These are phyloP conservation scores for Coriolopsis trogii DNA, from an alignment of 1,284 basidiomycete genomes.

Conservation along the genomic window DNA sequence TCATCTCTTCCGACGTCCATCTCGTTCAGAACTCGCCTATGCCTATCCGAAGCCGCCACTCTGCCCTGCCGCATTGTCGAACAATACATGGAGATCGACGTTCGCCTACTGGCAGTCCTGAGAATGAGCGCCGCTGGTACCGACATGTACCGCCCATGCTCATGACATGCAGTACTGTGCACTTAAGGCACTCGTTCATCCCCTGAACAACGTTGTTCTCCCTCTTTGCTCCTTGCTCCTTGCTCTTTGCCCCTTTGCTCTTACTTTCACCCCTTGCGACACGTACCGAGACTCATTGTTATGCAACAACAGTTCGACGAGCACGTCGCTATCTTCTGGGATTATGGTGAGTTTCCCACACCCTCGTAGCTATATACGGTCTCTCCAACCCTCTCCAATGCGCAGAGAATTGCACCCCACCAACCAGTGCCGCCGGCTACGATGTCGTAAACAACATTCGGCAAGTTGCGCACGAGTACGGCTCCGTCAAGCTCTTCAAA, in stretches of 20 bases:
- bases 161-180: conserved; percentile 19
- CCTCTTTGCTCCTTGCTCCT: background rate
- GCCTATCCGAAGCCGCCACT: no score
- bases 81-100: background rate
- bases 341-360: conserved; percentile 50
- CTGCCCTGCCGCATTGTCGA: background rate
- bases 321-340: conserved; percentile 62
- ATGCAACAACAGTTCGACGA: conserved; percentile 15
- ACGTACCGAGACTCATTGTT: background rate
- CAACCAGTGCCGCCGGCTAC: conserved; percentile 48
- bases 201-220: no score
- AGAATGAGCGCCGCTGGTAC: conserved; percentile 2
- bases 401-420: conserved; percentile 56
- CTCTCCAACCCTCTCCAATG: background rate
- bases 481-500: conserved; percentile 40
- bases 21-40: no score
- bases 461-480: conserved; percentile 32
- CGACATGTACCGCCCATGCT: conserved; percentile 19
- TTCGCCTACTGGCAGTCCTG: no score
- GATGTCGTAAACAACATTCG: conserved; percentile 35
- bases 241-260: background rate
- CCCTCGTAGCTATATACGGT: background rate
- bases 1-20: no score
- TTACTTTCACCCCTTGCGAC: background rate
- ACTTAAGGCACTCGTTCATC: background rate